phyloP scores from a whole-genome alignment of 176 grass and related monocot species.

The Zizania latifolia region DNA sequence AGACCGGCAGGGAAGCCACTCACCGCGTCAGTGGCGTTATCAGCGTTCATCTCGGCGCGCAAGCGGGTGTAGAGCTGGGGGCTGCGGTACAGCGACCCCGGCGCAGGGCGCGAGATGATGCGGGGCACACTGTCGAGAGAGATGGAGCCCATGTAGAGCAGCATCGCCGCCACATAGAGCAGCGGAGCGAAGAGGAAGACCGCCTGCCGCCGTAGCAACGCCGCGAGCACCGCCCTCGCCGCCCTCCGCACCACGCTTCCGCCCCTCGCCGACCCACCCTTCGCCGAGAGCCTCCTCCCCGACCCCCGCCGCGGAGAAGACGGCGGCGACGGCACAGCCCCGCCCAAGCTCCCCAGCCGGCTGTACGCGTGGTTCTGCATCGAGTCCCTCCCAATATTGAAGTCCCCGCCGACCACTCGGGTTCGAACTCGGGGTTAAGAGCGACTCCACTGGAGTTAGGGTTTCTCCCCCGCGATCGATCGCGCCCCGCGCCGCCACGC shows the following conservation, averaged over 20 bases:
- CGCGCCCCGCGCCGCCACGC: neutral
- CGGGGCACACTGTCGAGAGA: conserved; percentile 80
- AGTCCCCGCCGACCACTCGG: neutral
- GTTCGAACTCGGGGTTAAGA: conserved; percentile 7
- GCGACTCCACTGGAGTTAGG: neutral
- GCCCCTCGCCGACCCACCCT: conserved; percentile 8
- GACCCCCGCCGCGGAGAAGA: conserved; percentile 53
- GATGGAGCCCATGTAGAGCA: conserved; percentile 90
- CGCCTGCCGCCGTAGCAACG: conserved; percentile 79
- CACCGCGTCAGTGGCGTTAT: conserved; percentile 88
- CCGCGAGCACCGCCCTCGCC: conserved; percentile 42
- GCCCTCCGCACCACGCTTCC: conserved; percentile 34
- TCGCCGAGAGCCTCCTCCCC: conserved; percentile 44
- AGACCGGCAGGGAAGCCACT: conserved; percentile 9
- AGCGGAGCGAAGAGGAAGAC: conserved; percentile 96
- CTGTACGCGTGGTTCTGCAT: conserved; percentile 71
- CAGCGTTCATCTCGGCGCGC: conserved; percentile 73
- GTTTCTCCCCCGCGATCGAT: conserved; percentile 27
- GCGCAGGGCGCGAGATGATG: conserved; percentile 72
- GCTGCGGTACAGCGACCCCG: conserved; percentile 81
- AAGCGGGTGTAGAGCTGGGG: conserved; percentile 78
- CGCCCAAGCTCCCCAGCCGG: conserved; percentile 61
- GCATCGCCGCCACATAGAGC: conserved; percentile 81
- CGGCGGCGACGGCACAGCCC: conserved; percentile 56
- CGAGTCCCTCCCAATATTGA: neutral